phyloP scores from a whole-genome alignment of 2,329 filamentous ascomycete genomes.

The Cladosporium colombiae region DNA sequence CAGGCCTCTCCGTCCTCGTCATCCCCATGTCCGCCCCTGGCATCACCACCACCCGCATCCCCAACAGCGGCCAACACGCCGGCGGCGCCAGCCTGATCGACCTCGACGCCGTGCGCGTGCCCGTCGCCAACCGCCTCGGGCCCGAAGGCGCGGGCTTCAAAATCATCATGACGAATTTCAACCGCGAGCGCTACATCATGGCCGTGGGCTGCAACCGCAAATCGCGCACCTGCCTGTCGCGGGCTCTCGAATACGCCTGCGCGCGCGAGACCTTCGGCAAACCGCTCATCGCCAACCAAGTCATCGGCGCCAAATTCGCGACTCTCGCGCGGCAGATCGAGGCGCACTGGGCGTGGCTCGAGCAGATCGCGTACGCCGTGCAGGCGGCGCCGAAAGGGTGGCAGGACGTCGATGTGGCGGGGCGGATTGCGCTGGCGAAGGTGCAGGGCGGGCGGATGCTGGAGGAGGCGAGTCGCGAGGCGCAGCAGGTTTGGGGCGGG shows the following conservation, averaged over 20 bases:
- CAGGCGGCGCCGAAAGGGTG: slow-evolving; percentile 32
- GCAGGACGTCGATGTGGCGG: slow-evolving; percentile 47
- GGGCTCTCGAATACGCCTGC: slow-evolving; percentile 36
- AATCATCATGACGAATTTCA: slow-evolving; percentile 61
- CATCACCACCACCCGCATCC: slow-evolving; percentile 56
- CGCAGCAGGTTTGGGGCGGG: slow-evolving; percentile 58
- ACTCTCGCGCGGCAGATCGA: slow-evolving; percentile 37
- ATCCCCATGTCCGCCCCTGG: slow-evolving; percentile 55
- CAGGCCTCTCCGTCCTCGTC: slow-evolving; percentile 59
- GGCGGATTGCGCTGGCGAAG: slow-evolving; percentile 55
- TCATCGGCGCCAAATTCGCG: slow-evolving; percentile 37
- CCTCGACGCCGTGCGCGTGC: slow-evolving; percentile 58
- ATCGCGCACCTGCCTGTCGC: slow-evolving; percentile 42
- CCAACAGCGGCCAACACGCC: slow-evolving; percentile 67
- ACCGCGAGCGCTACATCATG: slow-evolving; percentile 61
- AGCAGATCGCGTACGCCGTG: slow-evolving; percentile 37
- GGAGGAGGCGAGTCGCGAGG: slow-evolving; percentile 56
- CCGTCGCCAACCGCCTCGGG: slow-evolving; percentile 55
- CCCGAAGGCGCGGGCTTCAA: slow-evolving; percentile 58
- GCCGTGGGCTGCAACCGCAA: slow-evolving; percentile 59
- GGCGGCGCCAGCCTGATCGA: slow-evolving; percentile 55
- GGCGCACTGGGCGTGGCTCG: slow-evolving; percentile 35
- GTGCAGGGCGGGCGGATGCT: slow-evolving; percentile 55
- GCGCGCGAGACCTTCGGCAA: slow-evolving; percentile 39
- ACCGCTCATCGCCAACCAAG: slow-evolving; percentile 37